Percentiles rank a stretch among this genome's conserved stretches.
phyloP scores from a whole-genome alignment of 495 filamentous ascomycete genomes.

The Lophiotrema nucula region DNA sequence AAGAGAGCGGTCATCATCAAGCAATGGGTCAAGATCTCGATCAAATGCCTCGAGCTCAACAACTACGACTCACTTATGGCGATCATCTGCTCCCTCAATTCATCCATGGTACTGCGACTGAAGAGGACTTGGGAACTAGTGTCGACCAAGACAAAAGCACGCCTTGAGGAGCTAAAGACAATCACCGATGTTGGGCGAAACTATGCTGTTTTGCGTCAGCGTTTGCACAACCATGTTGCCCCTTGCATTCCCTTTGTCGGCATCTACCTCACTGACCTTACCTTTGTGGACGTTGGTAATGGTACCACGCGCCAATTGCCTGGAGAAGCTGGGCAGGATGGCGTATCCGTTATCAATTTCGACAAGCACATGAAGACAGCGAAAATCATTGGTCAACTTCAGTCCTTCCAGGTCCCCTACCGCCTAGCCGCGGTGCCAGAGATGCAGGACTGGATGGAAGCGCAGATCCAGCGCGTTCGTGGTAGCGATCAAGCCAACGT shows the following conservation, averaged over 20 bases:
- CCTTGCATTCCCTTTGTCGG: conserved; percentile 97
- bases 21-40: conserved; percentile 96
- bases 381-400: conserved; percentile 90
- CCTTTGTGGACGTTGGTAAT: conserved; percentile 91
- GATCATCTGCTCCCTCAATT: conserved; percentile 89
- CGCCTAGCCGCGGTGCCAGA: conserved; percentile 80
- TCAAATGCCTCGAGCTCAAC: conserved; percentile 80
- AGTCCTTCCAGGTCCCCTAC: conserved; percentile 97
- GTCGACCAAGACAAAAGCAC: conserved; percentile 77
- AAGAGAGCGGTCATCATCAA: conserved; percentile 89
- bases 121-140: conserved; percentile 92
- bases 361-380: conserved; percentile 96
- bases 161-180: conserved; percentile 70
- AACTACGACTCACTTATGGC: conserved; percentile 98
- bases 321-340: conserved; percentile 49
- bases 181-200: conserved; percentile 89
- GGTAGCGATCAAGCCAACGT: conserved; percentile 75
- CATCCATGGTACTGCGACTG: conserved; percentile 86
- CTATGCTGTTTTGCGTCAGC: conserved; percentile 83
- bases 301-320: conserved; percentile 68
- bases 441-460: conserved; percentile 90
- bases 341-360: conserved; percentile 88
- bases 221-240: conserved; percentile 82
- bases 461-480: conserved; percentile 77
- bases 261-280: conserved; percentile 88